These are phyloP conservation scores for Yamadazyma sp. DNA, from an alignment of 805 yeast genomes.

Conservation along the genomic window DNA sequence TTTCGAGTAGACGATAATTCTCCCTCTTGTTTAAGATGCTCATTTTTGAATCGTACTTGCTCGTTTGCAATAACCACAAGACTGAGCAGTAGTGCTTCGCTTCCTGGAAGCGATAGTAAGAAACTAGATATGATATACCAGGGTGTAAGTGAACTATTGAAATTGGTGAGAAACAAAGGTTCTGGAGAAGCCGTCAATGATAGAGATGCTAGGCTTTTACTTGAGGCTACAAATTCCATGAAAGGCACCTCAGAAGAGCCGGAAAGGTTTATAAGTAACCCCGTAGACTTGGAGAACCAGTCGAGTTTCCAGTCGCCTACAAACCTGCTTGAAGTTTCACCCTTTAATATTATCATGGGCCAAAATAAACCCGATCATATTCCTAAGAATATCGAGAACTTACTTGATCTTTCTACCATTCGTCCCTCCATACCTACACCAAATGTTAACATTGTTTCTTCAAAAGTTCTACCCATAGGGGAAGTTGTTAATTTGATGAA, in stretches of 20 bases:
- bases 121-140: slow-evolving; percentile 24
- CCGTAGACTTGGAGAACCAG: slow-evolving; percentile 23
- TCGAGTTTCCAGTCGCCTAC: slow-evolving; percentile 30
- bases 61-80: slow-evolving; percentile 38
- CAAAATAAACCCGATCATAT: slow-evolving; percentile 26
- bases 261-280: slow-evolving; percentile 10
- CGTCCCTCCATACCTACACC: not conserved
- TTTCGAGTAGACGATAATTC: slow-evolving; percentile 49
- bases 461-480: slow-evolving; percentile 47
- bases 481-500: slow-evolving; percentile 53
- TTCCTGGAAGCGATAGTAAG: slow-evolving; percentile 1
- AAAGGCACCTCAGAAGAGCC: slow-evolving; percentile 14
- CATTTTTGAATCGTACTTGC: slow-evolving; percentile 51
- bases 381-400: slow-evolving; percentile 38
- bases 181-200: too few species aligned
- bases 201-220: slow-evolving; percentile 27
- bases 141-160: slow-evolving; percentile 36
- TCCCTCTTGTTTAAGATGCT: slow-evolving; percentile 57
- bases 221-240: slow-evolving; percentile 30
- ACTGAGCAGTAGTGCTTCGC: not conserved
- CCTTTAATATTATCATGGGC: slow-evolving; percentile 41
- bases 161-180: slow-evolving; percentile 19
- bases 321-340: slow-evolving; percentile 40
- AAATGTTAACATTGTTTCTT: slow-evolving; percentile 46
- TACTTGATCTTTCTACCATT: slow-evolving; percentile 20